Evolutionary conservation across 768 basidiomycete species (phyloP).

Genomic region (Collybiopsis confluens): DNA sequence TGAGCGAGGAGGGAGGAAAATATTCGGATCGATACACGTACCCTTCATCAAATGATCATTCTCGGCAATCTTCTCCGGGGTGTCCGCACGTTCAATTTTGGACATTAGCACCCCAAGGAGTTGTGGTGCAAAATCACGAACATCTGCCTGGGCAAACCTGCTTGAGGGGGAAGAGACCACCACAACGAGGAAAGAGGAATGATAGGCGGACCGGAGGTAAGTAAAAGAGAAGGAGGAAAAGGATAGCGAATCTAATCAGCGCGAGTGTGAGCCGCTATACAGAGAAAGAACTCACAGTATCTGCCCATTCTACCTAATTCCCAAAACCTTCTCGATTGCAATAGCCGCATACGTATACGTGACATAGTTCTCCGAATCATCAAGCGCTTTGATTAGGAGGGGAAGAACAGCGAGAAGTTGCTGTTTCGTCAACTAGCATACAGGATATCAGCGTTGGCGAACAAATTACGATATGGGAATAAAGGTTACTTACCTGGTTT

Average conservation of each 20-base stretch:
- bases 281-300: slow-evolving; percentile 55
- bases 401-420: slow-evolving; percentile 92
- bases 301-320: slow-evolving; percentile 76
- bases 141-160: slow-evolving; percentile 86
- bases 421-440: slow-evolving; percentile 92
- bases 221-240: too few relatives aligned
- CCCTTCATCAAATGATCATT: slow-evolving; percentile 98
- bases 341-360: slow-evolving; percentile 96
- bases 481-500: slow-evolving; percentile 63
- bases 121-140: slow-evolving; percentile 75
- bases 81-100: slow-evolving; percentile 74
- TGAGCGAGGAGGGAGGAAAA: too few relatives aligned
- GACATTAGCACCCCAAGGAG: slow-evolving; percentile 68
- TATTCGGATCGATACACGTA: slow-evolving; percentile 45
- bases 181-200: too few relatives aligned
- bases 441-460: too few relatives aligned
- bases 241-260: too few relatives aligned
- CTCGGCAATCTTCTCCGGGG: slow-evolving; percentile 91
- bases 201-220: neutral
- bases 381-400: slow-evolving; percentile 75
- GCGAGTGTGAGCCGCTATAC: too few relatives aligned
- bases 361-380: slow-evolving; percentile 75
- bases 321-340: slow-evolving; percentile 93
- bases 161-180: too few relatives aligned
- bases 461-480: neutral